A percentile compares a stretch with the other conserved stretches of the same genome.
Evolutionary conservation across 129 eudicot species (phyloP).

Genomic region (Helianthus annuus): DNA sequence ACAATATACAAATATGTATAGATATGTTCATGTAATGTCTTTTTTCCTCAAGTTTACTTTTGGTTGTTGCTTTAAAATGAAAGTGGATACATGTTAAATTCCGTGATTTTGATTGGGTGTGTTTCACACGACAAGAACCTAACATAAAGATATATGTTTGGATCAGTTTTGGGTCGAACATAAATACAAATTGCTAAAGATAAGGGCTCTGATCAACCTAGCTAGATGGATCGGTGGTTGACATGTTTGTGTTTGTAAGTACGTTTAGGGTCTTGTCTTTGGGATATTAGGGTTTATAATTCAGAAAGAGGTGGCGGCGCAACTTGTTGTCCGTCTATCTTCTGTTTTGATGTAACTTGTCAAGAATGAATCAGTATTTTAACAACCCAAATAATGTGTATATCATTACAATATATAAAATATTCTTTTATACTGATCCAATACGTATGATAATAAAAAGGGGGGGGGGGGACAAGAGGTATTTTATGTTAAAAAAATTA

Average conservation of each 20-base stretch:
- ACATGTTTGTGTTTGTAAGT: background rate
- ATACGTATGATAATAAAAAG: too few species aligned
- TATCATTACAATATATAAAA: too few species aligned
- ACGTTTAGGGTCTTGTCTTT: too few species aligned
- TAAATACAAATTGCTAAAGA: background rate
- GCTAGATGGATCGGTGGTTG: background rate
- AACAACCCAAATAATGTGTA: too few species aligned
- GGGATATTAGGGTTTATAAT: too few species aligned
- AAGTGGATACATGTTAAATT: background rate
- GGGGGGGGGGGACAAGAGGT: background rate
- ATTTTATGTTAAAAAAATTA: background rate
- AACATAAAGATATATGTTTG: background rate
- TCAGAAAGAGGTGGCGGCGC: too few species aligned
- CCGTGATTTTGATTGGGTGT: background rate
- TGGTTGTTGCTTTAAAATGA: background rate
- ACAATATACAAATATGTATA: constrained; percentile 1
- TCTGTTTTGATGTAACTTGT: too few species aligned
- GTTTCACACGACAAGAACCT: background rate
- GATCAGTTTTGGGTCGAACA: background rate
- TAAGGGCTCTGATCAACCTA: background rate
- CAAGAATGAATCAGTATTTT: too few species aligned
- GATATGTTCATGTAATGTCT: constrained; percentile 11
- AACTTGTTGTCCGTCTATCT: too few species aligned
- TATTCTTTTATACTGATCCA: too few species aligned
- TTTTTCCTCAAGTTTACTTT: background rate